Evolutionary conservation across 306 rosid species (phyloP), one percentile per base, ranked within the genome.

Genomic region (Calophaca sinica): DNA sequence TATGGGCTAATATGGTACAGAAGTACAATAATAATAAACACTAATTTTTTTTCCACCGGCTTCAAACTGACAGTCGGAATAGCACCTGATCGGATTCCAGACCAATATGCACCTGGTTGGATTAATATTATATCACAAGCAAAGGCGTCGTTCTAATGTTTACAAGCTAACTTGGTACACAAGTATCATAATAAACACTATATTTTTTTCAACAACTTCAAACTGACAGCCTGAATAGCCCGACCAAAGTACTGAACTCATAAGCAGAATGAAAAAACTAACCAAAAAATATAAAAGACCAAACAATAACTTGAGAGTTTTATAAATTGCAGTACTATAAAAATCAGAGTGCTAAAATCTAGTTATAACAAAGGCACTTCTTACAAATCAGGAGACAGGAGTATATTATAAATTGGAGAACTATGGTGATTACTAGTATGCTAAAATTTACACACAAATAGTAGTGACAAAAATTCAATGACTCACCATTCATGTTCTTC

Each of bases 401-500:
- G 41, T 45, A 65, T 46, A 59, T 64, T 69, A 50, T 6, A 20
- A 20, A 20, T 20, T 20, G 26, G 26, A 20, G 26, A 20, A 20
- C 26, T 20, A 20, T n/a, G n/a, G 15, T 28, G 4, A 57, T 28
- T 64, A 64, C 48, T n/a, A 41, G 73, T 53, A 54, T 15, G 20
- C 67, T 42, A 20, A 57, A 68, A 80, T 50, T 50, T 60, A 11
- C 52, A 52, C 48, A 71, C 20, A n/a, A 62, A 33, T 33, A 35
- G 33, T 11, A 38, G 44, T 12, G 39, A 62, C 26, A 63, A 69
- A 46, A 65, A 15, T 44, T 26, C 41, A 54, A 59, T 59, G 45
- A 84, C 73, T 60, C 79, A 90, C 98, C 97, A 68, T 58, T 79
- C 51, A 54, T 42, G 44, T 39, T 39, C 68, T 38, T 68, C 62